Conservation (phyloP, 2,329 filamentous ascomycete genomes). For the Dendryphion nanum region DNA sequence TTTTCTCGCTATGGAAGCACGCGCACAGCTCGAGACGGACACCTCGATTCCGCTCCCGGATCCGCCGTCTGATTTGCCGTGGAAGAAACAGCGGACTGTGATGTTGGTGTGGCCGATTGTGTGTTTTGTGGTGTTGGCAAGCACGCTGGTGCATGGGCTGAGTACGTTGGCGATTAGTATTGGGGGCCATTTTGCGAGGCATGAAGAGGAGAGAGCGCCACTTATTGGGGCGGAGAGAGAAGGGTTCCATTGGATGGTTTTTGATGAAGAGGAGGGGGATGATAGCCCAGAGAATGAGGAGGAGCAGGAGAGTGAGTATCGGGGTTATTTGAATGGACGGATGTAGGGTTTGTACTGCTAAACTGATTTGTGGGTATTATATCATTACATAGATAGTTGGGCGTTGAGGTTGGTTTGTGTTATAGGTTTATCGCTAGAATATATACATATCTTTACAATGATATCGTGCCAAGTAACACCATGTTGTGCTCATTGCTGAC, state of each 20-base stretch:
- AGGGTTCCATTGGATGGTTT: conserved; percentile 50
- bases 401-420: too few relatives aligned
- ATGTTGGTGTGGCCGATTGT: conserved; percentile 55
- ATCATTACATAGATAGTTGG: too few relatives aligned
- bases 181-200: conserved; percentile 46
- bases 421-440: too few relatives aligned
- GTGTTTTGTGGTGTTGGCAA: conserved; percentile 55
- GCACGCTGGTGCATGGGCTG: conserved; percentile 55
- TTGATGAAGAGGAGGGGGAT: conserved; percentile 36
- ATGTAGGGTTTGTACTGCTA: too few relatives aligned
- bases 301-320: conserved; percentile 9
- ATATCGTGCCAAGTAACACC: too few relatives aligned
- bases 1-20: conserved; percentile 57
- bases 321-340: neutral
- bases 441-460: too few relatives aligned
- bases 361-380: too few relatives aligned
- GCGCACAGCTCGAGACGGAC: conserved; percentile 53
- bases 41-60: conserved; percentile 45
- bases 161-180: conserved; percentile 53
- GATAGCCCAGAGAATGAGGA: conserved; percentile 38
- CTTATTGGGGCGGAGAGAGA: conserved; percentile 52
- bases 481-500: too few relatives aligned
- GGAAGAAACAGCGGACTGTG: conserved; percentile 39
- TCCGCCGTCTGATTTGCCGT: conserved; percentile 39
- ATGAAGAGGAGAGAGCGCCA: conserved; percentile 49